Base-by-base conservation (phyloP, 2,329 filamentous ascomycete species). In the Pseudogymnoascus sp. region DNA sequence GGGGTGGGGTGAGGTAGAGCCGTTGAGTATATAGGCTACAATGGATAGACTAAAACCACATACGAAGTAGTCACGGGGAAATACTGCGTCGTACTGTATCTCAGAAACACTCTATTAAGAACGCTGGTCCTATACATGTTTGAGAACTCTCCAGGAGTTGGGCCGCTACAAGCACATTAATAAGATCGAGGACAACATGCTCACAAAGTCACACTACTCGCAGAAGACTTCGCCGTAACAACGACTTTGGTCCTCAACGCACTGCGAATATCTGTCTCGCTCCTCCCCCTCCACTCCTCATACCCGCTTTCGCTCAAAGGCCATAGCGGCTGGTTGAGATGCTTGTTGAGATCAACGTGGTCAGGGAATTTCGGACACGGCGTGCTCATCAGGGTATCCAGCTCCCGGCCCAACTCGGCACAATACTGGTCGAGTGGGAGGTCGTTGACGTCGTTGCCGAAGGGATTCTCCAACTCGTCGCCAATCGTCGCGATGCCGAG, bases 381-480 rank as follows among this genome's bases (percentile, higher is more conserved):
- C 13, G 61, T 61, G 13, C 62, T 66, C 13, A 67, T 72, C 39
- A 93, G 85, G 63, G 88, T 84, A 70, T 93, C 88, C 67, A 94
- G 79, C 68, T 95, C 90, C 33, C 81, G 74, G 21, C 87, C 83
- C 42, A 94, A 80, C 69, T 92, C 87, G 37, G 86, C 81, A 75
- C 90, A 94, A 78, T 86, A 95, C 12, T 80, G 77, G 70, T 93
- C 90, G 2, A 92, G 79, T 0, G 88, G 87, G 42, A 92, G 76
- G 73, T 94, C 90, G 71, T 94, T 94, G 67, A 92, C 89, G 65
- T 94, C 90, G 66, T 86, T 80, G 62, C 90, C 90, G 72, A 94
- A 94, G 5, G 90, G 90, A 70, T 94, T 91, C 74, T 94, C 90
- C 66, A 94, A 88, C 74, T 94, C 89, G 65, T 85, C 84, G 39